These are phyloP conservation scores for Microthlaspi erraticum DNA, from an alignment of 345 rosid species.

Conservation along the genomic window DNA sequence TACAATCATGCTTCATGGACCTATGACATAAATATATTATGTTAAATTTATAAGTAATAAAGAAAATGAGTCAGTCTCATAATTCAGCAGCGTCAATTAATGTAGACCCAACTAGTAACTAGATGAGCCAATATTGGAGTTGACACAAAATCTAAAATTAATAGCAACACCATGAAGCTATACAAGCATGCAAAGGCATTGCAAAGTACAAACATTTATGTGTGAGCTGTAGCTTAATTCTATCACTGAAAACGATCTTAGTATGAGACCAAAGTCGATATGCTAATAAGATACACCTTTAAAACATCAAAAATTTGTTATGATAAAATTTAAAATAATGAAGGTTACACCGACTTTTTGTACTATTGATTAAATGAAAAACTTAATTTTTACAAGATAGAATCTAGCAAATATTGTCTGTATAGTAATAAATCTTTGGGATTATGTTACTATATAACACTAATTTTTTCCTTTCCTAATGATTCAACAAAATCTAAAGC, in stretches of 20 bases:
- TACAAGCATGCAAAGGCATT: background rate
- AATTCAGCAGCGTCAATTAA: background rate
- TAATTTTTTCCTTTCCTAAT: background rate
- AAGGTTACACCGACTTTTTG: background rate
- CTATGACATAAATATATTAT: no score
- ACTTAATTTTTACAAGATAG: background rate
- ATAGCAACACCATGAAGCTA: background rate
- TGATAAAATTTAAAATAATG: background rate
- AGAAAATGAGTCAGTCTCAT: background rate
- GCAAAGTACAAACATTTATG: background rate
- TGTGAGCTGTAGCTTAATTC: background rate
- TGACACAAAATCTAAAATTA: background rate
- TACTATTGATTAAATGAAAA: background rate
- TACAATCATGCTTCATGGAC: no score
- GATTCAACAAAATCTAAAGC: conserved; percentile 8
- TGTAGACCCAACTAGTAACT: background rate
- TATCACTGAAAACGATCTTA: background rate
- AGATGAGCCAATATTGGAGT: background rate
- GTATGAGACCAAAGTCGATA: background rate
- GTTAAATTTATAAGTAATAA: no score
- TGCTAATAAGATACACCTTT: background rate
- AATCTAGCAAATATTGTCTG: background rate
- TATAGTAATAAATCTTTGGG: background rate
- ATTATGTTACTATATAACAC: background rate
- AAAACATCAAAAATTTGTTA: background rate